A percentile compares a stretch with the other conserved stretches of the same genome.
Conservation (phyloP, 192 early-diverging fungal species). For the Linderina pennispora region DNA sequence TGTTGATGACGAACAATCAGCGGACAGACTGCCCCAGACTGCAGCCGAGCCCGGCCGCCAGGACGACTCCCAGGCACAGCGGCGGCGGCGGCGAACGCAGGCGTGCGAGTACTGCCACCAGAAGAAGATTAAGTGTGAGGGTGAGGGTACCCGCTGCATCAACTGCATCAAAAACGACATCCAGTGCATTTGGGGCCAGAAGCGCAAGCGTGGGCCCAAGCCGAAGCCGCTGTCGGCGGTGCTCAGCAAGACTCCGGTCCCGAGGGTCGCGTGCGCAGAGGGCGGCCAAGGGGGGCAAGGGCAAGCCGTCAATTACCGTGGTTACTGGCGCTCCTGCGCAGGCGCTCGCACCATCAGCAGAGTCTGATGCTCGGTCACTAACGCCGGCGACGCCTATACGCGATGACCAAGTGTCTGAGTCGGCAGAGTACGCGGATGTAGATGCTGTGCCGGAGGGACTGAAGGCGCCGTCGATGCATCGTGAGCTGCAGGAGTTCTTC, state of each 20-base stretch:
- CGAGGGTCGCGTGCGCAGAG: background rate
- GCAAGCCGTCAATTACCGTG: background rate
- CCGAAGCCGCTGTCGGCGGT: background rate
- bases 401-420: background rate
- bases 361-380: background rate
- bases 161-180: background rate
- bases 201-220: background rate
- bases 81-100: conserved; percentile 1
- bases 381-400: background rate
- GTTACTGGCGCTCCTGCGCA: background rate
- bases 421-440: too few relatives aligned
- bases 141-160: background rate
- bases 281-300: background rate
- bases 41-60: too few relatives aligned
- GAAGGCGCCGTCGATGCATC: background rate
- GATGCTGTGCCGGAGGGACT: too few relatives aligned
- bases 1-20: too few relatives aligned
- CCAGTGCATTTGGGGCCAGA: background rate
- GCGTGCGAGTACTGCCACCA: background rate
- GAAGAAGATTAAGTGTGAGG: background rate
- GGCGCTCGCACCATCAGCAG: background rate
- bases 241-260: background rate
- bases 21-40: too few relatives aligned
- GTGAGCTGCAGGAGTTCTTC: background rate
- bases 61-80: too few relatives aligned